Base-by-base conservation (phyloP, 2,329 filamentous ascomycete species). In the Cytospora paraplurivora region DNA sequence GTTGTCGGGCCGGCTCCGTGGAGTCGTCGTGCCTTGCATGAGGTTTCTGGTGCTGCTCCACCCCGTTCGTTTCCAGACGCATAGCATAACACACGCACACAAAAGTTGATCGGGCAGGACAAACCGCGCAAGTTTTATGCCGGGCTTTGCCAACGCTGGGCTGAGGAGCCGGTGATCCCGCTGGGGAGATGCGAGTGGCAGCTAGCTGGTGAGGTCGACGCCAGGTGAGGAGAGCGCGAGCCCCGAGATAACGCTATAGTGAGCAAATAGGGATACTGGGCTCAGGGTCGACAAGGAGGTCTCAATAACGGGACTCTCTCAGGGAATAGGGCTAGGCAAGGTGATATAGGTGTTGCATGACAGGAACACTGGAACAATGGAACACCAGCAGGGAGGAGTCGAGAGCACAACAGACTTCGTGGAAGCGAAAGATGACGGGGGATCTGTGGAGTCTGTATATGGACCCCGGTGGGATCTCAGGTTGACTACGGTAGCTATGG, bases 341-440 rank as follows among this genome's bases (percentile, higher is more conserved):
- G 56, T 50, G 56, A 50, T n/a, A 50, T 58, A 52, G 44, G n/a
- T 44, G 41, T 52, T 38, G 17, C 56, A 57, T 13, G 12, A 37
- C 15, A n/a, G 37, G 33, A 56, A 53, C 52, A 52, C 21, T 33
- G 49, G 50, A 56, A 57, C 33, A 41, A 27, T 27, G 27, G 27
- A 27, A 27, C 27, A 27, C 27, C 27, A 27, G 27, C 27, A 4
- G 27, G 27, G 27, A 64, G 57, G 51, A 62, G 62, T 50, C 27
- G 58, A 62, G 19, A 7, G 44, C 56, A 59, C 50, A 59, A 33
- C 52, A 62, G 49, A 33, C 47, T 50, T 37, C 53, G 53, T 38
- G 54, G 52, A 38, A 27, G 27, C 27, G 57, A 64, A 19, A 47
- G 54, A 64, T 64, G 62, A 64, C 51, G 52, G 54, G 59, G 51